Conservation (phyloP, 140 eudicot species). For the Stevia rebaudiana region DNA sequence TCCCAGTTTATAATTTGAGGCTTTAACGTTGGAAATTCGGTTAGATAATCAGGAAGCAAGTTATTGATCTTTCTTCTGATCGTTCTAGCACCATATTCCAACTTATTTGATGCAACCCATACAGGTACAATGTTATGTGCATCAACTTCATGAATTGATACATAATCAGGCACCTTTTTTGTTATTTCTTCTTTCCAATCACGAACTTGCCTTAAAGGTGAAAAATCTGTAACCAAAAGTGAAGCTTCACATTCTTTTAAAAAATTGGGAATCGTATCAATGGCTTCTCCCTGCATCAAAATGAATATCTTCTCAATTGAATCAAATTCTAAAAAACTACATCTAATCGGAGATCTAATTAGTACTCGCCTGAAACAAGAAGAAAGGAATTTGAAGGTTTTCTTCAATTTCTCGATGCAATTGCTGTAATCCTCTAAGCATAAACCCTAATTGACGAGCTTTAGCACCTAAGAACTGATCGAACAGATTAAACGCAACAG, state of each 20-base stretch:
- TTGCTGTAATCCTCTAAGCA: constrained; percentile 72
- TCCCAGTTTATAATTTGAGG: constrained; percentile 50
- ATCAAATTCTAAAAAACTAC: not conserved
- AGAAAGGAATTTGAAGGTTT: constrained; percentile 59
- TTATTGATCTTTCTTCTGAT: constrained; percentile 75
- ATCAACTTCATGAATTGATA: constrained; percentile 90
- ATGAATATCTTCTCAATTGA: not conserved
- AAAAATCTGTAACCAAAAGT: constrained; percentile 84
- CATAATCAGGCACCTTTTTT: constrained; percentile 48
- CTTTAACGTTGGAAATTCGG: constrained; percentile 61
- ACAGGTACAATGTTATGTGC: constrained; percentile 91
- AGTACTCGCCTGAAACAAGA: constrained; percentile 60
- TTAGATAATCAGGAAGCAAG: constrained; percentile 68
- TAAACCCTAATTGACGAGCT: constrained; percentile 91
- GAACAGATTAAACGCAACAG: constrained; percentile 80
- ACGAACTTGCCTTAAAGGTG: constrained; percentile 76
- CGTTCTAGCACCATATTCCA: constrained; percentile 89
- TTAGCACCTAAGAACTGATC: constrained; percentile 82
- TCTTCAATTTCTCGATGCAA: constrained; percentile 36
- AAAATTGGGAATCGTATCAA: constrained; percentile 83
- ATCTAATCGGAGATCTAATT: not conserved
- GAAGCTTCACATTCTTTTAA: constrained; percentile 74
- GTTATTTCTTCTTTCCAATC: constrained; percentile 74
- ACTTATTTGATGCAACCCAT: constrained; percentile 83
- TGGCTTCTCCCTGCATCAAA: constrained; percentile 70